Evolutionary conservation across 345 rosid species (phyloP), one percentile per base, ranked within the genome.

Genomic region (Euclidium syriacum): DNA sequence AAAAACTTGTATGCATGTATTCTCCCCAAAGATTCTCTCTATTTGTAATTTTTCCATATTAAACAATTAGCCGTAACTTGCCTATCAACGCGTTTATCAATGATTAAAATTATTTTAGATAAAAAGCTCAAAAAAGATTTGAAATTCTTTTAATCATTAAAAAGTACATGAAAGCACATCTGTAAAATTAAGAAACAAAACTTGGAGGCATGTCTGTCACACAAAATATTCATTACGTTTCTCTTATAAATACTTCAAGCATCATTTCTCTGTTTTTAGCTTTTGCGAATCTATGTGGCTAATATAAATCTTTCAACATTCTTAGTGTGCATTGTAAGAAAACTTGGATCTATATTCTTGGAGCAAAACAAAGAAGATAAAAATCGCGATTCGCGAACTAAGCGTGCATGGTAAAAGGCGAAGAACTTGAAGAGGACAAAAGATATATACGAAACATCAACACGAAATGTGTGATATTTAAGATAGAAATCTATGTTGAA

Each of bases 11-110:
- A 70, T 61, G 55, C 68, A 70, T 62, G 74, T n/a, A n/a, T n/a
- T n/a, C n/a, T 70, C 63, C 73, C 73, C 10, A 69, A 53, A 69
- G 62, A 69, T 69, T 69, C 73, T 69, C 55, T 60, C 32, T 4
- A 7, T 5, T 10, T 19, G 43, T 10, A 17, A 46, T n/a, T n/a
- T n/a, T n/a, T n/a, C n/a, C n/a, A 29, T 6, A 29, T 6, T 5
- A 52, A 52, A 36, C 40, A 50, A 18, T 47, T 12, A 58, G 52
- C 52, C 72, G 64, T 67, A 27, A 51, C 51, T 27, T 18, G 50
- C 66, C 66, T 32, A 14, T 20, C 20, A 60, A 70, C 74, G 68
- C 57, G 74, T 70, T 12, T 36, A 8, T 36, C 63, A 35, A 62
- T 70, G 6, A 53, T 53, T 62, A 46, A 30, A 38, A 24, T n/a